Evolutionary conservation across 495 filamentous ascomycete species (phyloP).

Genomic region (Paragyromitra xinjiangensis): DNA sequence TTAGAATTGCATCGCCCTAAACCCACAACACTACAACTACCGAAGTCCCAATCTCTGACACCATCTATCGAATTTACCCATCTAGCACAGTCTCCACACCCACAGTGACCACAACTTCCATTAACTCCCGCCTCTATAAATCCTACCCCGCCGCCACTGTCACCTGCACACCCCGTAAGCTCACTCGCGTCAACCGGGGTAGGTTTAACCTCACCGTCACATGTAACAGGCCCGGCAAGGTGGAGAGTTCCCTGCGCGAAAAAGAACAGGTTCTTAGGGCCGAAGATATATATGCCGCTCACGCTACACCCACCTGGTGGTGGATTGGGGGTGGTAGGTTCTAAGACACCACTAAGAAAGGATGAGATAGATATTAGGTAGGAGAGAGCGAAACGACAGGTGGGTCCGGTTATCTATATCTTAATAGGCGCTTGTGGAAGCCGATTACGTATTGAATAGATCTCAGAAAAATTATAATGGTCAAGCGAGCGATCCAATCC

Average conservation of each 20-base stretch:
- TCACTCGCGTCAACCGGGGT: neutral
- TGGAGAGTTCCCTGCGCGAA: slow-evolving; percentile 3
- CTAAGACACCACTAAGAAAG: neutral
- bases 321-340: slow-evolving; percentile 1
- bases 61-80: neutral
- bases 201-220: neutral
- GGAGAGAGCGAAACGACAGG: slow-evolving; percentile 10
- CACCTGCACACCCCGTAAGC: neutral
- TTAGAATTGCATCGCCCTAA: neutral
- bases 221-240: slow-evolving; percentile 16
- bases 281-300: slow-evolving; percentile 26
- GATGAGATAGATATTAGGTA: neutral
- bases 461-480: slow-evolving; percentile 7
- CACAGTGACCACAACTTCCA: neutral
- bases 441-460: neutral
- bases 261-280: slow-evolving; percentile 26
- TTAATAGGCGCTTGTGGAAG: neutral
- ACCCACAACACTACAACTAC: neutral
- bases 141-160: neutral
- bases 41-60: neutral
- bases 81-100: neutral
- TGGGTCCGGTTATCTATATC: neutral
- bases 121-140: slow-evolving; percentile 12
- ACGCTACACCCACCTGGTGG: slow-evolving; percentile 12
- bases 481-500: neutral